A percentile compares a stretch with the other conserved stretches of the same genome.
These are phyloP conservation scores for Termitomyces sp. DNA, from an alignment of 768 basidiomycete species.

Conservation along the genomic window DNA sequence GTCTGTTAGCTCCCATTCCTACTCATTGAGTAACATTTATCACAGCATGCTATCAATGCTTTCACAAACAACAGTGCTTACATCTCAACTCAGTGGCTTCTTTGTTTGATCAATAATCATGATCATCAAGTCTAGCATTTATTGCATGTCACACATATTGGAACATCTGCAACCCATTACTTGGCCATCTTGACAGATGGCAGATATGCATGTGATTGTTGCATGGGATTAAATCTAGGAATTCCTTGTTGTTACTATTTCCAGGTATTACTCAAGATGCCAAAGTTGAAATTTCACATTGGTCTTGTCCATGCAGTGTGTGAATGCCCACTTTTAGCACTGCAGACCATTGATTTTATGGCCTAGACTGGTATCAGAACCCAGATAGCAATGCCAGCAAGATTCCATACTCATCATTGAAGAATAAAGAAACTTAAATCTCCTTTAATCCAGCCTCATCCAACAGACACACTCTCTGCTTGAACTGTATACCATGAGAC, in stretches of 20 bases:
- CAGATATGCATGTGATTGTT: slow-evolving; percentile 23
- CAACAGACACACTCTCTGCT: slow-evolving; percentile 15
- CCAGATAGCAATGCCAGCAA: slow-evolving; percentile 1
- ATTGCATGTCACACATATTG: slow-evolving; percentile 14
- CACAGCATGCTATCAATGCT: too few relatives aligned
- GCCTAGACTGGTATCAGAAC: slow-evolving; percentile 15
- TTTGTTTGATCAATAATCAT: slow-evolving; percentile 13
- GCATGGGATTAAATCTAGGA: slow-evolving; percentile 23
- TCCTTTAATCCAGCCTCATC: slow-evolving; percentile 6
- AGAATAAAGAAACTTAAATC: neutral
- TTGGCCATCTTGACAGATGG: slow-evolving; percentile 18
- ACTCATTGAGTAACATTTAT: too few relatives aligned
- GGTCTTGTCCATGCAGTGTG: slow-evolving; percentile 19
- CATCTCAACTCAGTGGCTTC: slow-evolving; percentile 2
- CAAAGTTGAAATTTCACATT: slow-evolving; percentile 19
- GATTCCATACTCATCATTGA: neutral
- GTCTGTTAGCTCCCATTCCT: too few relatives aligned
- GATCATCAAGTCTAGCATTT: slow-evolving; percentile 17
- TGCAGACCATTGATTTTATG: neutral
- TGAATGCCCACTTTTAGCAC: neutral
- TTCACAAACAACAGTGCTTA: too few relatives aligned
- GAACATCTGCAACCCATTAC: slow-evolving; percentile 14
- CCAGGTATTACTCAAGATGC: slow-evolving; percentile 8
- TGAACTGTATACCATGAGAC: slow-evolving; percentile 18
- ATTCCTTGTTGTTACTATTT: slow-evolving; percentile 24